Percentiles rank a stretch among this genome's conserved stretches.
phyloP scores from a whole-genome alignment of 2,329 filamentous ascomycete genomes.

The Xylaria sp. region DNA sequence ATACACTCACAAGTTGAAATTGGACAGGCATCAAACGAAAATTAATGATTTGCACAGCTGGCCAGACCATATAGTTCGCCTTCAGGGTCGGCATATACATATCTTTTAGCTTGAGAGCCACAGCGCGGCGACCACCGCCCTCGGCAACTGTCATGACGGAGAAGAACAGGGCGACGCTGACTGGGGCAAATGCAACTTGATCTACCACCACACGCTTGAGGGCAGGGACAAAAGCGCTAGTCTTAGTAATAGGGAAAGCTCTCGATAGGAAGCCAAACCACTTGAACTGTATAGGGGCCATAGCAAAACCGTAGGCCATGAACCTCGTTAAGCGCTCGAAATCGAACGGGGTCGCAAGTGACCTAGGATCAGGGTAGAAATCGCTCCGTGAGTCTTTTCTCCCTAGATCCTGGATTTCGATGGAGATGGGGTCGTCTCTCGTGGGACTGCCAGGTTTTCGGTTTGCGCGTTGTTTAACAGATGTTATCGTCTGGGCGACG shows the following conservation, averaged over 20 bases:
- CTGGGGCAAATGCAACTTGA: conserved; percentile 91
- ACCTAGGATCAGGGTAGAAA: conserved; percentile 71
- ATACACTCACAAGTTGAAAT: conserved; percentile 85
- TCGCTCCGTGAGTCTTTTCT: conserved; percentile 78
- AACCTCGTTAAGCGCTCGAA: conserved; percentile 94
- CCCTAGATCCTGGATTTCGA: conserved; percentile 90
- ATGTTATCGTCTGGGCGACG: conserved; percentile 90
- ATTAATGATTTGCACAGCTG: conserved; percentile 94
- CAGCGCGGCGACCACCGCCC: conserved; percentile 83
- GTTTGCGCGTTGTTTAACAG: conserved; percentile 74
- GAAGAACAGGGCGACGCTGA: conserved; percentile 89
- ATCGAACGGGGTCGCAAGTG: conserved; percentile 85
- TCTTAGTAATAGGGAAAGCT: conserved; percentile 86
- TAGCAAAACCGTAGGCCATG: conserved; percentile 96
- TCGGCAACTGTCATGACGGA: conserved; percentile 96
- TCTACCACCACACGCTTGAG: conserved; percentile 92
- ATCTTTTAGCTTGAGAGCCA: conserved; percentile 86
- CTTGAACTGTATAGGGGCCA: conserved; percentile 94
- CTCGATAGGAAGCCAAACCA: conserved; percentile 91
- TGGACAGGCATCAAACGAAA: conserved; percentile 95
- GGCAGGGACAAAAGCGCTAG: conserved; percentile 76
- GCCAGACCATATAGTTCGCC: conserved; percentile 96
- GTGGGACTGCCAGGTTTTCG: conserved; percentile 68
- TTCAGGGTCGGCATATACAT: conserved; percentile 95
- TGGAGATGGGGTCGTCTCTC: conserved; percentile 76